Base-by-base conservation (phyloP, 2,329 filamentous ascomycete species). In the Mycosphaerelloides madeirae region DNA sequence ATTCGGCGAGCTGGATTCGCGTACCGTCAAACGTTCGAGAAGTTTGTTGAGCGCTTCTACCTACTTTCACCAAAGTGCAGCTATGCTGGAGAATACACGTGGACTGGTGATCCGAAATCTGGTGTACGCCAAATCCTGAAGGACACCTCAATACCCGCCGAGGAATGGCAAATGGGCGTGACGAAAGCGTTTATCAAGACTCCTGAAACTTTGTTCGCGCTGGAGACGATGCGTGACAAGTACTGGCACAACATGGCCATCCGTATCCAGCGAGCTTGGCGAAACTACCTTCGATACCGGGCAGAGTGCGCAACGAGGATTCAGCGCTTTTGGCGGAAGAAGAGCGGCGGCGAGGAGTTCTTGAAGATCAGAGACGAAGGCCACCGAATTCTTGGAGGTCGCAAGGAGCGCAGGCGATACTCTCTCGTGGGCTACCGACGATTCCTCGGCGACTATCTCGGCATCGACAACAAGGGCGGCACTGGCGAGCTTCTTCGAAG, bases 181-280 rank as follows among this genome's bases (percentile, higher is more conserved):
- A 91, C 87, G 1, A 98, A 97, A 69, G 91, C 89, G 3, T 98
- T 98, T 62, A 95, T 98, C 73, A 97, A 98, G 69, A 90, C 93
- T 0, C 93, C 93, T 0, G 93, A 98, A 68, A 98, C 93, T 0
- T 73, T 98, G 2, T 98, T 98, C 62, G 93, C 93, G 2, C 74
- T 98, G 9, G 93, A 98, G 68, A 90, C 94, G 46, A 97, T 98
- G 91, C 81, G 93, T 63, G 93, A 98, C 65, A 79, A 87, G 44
- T 98, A 97, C 69, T 97, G 91, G 91, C 91, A 97, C 68, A 98
- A 97, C 70, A 97, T 98, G 93, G 93, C 93, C 3, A 95, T 91
- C 48, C 82, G 93, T 47, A 97, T 98, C 48, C 93, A 98, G 70
- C 81, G 93, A 56, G 93, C 95, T 62, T 98, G 93, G 93, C 81